Percentiles rank a stretch among this genome's conserved stretches.
Evolutionary conservation across 1,284 basidiomycete species (phyloP).

Genomic region (Austropuccinia psidii): DNA sequence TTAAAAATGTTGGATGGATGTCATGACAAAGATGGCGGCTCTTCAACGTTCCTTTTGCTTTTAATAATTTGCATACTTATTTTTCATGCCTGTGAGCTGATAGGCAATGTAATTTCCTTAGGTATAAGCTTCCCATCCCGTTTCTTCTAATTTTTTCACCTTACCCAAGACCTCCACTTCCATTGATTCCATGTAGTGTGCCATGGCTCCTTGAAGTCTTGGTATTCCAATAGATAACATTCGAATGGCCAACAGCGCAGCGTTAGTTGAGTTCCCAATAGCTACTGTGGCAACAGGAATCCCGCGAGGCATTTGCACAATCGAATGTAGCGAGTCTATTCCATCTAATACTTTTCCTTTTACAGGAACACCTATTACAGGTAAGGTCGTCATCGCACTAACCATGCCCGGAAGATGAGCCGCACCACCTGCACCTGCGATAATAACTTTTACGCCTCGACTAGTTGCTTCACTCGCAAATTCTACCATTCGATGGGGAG

Average conservation of each 20-base stretch:
- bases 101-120: too few species aligned
- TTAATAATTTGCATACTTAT: too few species aligned
- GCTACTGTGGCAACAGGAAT: conserved; percentile 96
- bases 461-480: conserved; percentile 71
- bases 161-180: conserved; percentile 79
- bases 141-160: conserved; percentile 64
- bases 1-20: too few species aligned
- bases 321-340: conserved; percentile 90
- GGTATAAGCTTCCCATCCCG: conserved; percentile 86
- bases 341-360: conserved; percentile 90
- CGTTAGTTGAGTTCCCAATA: conserved; percentile 93
- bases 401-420: conserved; percentile 99
- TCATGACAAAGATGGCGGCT: too few species aligned
- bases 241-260: conserved; percentile 80
- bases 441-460: conserved; percentile 68
- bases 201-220: conserved; percentile 60
- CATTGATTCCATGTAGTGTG: conserved; percentile 64
- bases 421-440: conserved; percentile 93
- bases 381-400: conserved; percentile 81
- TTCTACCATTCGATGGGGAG: conserved; percentile 73
- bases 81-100: too few species aligned
- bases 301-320: conserved; percentile 98
- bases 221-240: conserved; percentile 73
- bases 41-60: too few species aligned
- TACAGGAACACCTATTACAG: conserved; percentile 94